A percentile compares a stretch with the other conserved stretches of the same genome.
Evolutionary conservation across 495 filamentous ascomycete species (phyloP).

Genomic region (Penicillium mononematosum): DNA sequence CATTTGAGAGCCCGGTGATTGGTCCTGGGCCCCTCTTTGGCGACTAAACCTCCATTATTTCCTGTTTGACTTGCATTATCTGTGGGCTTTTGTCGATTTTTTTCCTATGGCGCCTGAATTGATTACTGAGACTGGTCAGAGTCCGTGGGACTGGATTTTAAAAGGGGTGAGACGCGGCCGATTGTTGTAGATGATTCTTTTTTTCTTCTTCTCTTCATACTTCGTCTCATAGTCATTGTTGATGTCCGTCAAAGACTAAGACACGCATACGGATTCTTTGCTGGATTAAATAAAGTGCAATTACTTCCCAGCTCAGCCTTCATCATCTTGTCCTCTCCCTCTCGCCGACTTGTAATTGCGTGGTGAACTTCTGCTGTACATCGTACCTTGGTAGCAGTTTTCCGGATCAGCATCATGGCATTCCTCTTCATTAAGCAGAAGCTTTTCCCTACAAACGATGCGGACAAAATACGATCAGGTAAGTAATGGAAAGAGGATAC

Average conservation of each 20-base stretch:
- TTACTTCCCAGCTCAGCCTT: background rate
- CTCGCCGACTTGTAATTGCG: background rate
- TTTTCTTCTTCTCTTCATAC: constrained; percentile 1
- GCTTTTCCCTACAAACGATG: constrained; percentile 33
- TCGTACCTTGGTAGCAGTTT: background rate
- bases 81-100: constrained; percentile 9
- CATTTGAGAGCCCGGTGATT: constrained; percentile 21
- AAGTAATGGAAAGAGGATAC: constrained; percentile 15
- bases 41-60: constrained; percentile 16
- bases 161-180: constrained; percentile 15
- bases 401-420: constrained; percentile 30
- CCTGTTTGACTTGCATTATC: constrained; percentile 11
- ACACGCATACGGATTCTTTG: background rate
- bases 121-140: constrained; percentile 15
- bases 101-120: constrained; percentile 2
- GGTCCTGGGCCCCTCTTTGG: constrained; percentile 7
- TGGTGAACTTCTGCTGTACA: background rate
- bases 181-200: background rate
- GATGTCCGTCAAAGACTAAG: constrained; percentile 2
- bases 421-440: constrained; percentile 46
- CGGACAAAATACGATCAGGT: constrained; percentile 20
- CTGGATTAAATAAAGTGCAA: background rate
- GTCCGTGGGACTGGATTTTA: constrained; percentile 10
- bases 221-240: constrained; percentile 8
- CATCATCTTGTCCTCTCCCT: background rate